A percentile compares a stretch with the other conserved stretches of the same genome.
These are phyloP conservation scores for Venturia asperata DNA, from an alignment of 2,329 filamentous ascomycete species.

Conservation along the genomic window DNA sequence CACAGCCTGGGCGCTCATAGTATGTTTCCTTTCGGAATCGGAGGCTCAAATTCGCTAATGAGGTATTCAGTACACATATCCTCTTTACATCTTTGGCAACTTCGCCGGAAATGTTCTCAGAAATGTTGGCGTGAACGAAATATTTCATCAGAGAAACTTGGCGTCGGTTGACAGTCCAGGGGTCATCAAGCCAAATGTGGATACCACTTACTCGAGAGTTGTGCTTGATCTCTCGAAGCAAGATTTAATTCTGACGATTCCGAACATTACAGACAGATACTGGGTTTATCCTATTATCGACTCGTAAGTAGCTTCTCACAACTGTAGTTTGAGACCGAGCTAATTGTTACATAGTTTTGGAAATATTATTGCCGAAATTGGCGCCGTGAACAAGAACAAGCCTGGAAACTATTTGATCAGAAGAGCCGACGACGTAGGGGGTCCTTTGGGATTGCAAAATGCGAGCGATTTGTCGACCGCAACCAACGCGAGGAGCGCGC, in stretches of 20 bases:
- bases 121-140: neutral
- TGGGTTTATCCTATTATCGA: slow-evolving; percentile 20
- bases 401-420: slow-evolving; percentile 21
- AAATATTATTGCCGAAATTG: slow-evolving; percentile 20
- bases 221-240: slow-evolving; percentile 13
- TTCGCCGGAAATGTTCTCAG: neutral
- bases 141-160: neutral
- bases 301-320: slow-evolving; percentile 13
- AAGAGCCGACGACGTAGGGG: neutral
- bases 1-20: neutral
- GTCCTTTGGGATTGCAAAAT: neutral
- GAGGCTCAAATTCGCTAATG: neutral
- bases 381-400: slow-evolving; percentile 17
- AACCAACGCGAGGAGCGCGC: neutral
- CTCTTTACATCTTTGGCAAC: slow-evolving; percentile 6
- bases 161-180: neutral
- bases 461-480: neutral
- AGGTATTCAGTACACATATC: neutral
- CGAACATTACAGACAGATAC: slow-evolving; percentile 19
- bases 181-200: slow-evolving; percentile 9
- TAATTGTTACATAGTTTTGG: slow-evolving; percentile 7
- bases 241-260: slow-evolving; percentile 18
- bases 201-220: slow-evolving; percentile 3
- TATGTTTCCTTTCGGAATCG: neutral
- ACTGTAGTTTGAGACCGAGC: neutral